phyloP scores from a whole-genome alignment of 1,139 yeast species.

The Nakaseomyces bracarensis region DNA sequence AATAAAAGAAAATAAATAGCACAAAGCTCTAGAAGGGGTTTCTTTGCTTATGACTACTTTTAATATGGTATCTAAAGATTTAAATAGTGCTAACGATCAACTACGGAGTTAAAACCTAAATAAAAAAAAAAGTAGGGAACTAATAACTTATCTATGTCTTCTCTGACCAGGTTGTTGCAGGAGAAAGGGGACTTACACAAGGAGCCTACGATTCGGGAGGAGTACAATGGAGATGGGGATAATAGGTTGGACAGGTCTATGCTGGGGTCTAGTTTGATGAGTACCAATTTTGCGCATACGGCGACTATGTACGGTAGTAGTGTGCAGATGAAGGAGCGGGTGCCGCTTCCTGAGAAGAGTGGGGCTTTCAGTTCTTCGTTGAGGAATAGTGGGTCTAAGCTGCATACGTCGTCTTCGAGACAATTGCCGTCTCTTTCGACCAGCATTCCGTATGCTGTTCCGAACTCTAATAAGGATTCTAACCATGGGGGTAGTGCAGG shows the following conservation, averaged over 20 bases:
- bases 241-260: slow-evolving; percentile 9
- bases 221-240: slow-evolving; percentile 19
- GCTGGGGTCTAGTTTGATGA: slow-evolving; percentile 29
- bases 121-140: background rate
- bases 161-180: slow-evolving; percentile 31
- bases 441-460: slow-evolving; percentile 66
- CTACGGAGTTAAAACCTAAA: too few relatives aligned
- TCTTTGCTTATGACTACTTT: background rate
- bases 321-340: slow-evolving; percentile 17
- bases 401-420: slow-evolving; percentile 7
- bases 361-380: slow-evolving; percentile 9
- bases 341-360: slow-evolving; percentile 20
- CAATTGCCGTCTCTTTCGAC: slow-evolving; percentile 41
- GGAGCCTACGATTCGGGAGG: slow-evolving; percentile 10
- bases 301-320: slow-evolving; percentile 25
- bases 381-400: slow-evolving; percentile 2
- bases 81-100: background rate
- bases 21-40: too few relatives aligned
- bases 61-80: background rate
- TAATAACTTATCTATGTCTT: slow-evolving; percentile 22
- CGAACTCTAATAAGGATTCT: slow-evolving; percentile 34
- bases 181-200: slow-evolving; percentile 24
- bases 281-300: slow-evolving; percentile 32
- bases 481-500: slow-evolving; percentile 14
- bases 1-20: too few relatives aligned